Percentiles rank a stretch among this genome's conserved stretches.
phyloP scores from a whole-genome alignment of 31 red algal species.

The Odonthalia washingtoniensis region DNA sequence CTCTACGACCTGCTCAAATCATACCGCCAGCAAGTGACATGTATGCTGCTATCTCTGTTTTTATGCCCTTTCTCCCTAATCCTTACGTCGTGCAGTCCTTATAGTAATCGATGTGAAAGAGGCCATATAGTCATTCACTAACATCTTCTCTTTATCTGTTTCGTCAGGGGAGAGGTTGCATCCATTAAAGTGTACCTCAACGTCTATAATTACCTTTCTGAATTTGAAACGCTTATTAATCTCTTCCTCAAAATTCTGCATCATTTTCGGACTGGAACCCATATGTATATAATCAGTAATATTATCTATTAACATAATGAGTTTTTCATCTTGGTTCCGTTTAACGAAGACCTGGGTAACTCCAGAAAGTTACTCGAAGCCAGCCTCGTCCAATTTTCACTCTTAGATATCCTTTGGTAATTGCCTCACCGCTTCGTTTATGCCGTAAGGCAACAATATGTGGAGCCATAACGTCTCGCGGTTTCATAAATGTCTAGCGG shows the following conservation, averaged over 20 bases:
- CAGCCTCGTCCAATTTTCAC: not conserved
- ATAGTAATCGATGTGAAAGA: no score
- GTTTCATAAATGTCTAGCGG: not conserved
- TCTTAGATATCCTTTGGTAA: not conserved
- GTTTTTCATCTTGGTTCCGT: not conserved
- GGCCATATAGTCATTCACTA: no score
- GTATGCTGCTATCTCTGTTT: no score
- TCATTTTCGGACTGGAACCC: not conserved
- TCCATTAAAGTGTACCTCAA: conserved; percentile 16
- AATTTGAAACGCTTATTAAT: not conserved
- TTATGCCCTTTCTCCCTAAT: no score
- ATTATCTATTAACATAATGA: not conserved
- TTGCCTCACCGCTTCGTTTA: not conserved
- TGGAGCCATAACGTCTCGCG: not conserved
- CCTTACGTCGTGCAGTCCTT: no score
- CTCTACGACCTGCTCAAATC: no score
- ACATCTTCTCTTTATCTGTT: not conserved
- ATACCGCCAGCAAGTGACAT: no score
- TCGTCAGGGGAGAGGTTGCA: not conserved
- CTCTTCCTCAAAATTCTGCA: not conserved
- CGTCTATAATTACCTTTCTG: conserved; percentile 25
- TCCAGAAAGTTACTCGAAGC: not conserved
- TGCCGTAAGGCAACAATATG: not conserved
- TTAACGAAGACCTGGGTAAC: not conserved
- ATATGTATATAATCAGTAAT: not conserved